Conservation (phyloP, 352 stramenopile genomes). For the Stephanocyclus meneghinianus region DNA sequence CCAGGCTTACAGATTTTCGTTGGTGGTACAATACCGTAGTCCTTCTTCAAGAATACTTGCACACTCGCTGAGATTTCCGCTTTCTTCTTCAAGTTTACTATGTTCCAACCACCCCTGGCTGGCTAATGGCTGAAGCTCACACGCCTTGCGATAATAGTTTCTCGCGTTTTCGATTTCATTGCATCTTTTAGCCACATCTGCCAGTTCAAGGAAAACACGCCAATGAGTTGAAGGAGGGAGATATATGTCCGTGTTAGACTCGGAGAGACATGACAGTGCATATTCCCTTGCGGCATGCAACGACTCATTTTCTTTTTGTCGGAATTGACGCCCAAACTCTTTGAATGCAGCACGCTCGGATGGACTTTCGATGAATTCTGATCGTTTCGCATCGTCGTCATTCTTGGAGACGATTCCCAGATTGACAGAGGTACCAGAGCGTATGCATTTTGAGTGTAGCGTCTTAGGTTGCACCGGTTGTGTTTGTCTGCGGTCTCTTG, state of each 20-base stretch:
- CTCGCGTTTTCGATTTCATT: conserved; percentile 82
- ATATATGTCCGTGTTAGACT: conserved; percentile 38
- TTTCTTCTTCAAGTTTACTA: conserved; percentile 89
- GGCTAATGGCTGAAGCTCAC: conserved; percentile 74
- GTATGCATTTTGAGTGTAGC: not conserved
- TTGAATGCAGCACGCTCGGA: conserved; percentile 71
- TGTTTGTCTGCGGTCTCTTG: conserved; percentile 7
- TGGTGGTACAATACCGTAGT: conserved; percentile 80
- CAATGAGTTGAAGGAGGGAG: conserved; percentile 79
- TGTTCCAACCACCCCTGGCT: conserved; percentile 87
- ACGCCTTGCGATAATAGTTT: conserved; percentile 80
- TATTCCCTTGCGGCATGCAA: conserved; percentile 70
- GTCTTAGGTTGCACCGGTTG: not conserved
- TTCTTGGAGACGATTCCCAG: not conserved
- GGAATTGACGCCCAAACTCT: conserved; percentile 79
- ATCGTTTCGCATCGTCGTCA: not conserved
- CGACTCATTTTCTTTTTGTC: conserved; percentile 66
- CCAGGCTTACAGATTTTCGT: conserved; percentile 67
- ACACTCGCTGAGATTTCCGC: conserved; percentile 80
- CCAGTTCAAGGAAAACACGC: conserved; percentile 85
- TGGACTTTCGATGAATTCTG: conserved; percentile 66
- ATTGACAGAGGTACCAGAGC: not conserved
- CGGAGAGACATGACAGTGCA: conserved; percentile 49
- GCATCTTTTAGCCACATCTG: conserved; percentile 84
- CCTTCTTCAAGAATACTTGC: conserved; percentile 83